Base-by-base conservation (phyloP, 2,329 filamentous ascomycete species). In the Colletotrichum limetticola region DNA sequence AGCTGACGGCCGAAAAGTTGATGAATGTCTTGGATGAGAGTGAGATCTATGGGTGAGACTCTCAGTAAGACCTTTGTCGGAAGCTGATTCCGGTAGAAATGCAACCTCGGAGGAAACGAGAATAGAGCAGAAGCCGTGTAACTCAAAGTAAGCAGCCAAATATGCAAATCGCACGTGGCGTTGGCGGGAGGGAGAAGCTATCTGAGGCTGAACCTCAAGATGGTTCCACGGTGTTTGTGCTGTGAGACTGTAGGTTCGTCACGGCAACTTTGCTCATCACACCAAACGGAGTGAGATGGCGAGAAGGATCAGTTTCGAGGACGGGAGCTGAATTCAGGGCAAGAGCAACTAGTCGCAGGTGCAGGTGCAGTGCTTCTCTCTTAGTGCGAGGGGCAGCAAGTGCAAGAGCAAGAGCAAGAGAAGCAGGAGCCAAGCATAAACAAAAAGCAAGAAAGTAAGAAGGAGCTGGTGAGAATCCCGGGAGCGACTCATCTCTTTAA, bases 401-500 rank as follows among this genome's bases (percentile, higher is more conserved):
- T 26, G 66, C 66, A 59, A 56, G 24, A 7, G 60, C 42, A 35
- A 46, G 60, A 57, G 60, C 61, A 66, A 60, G 62, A 42, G 53
- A 35, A 46, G 8, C 28, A 53, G 5, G 42, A 52, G 53, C 28
- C 28, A 42, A 59, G 67, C 49, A 46, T 68, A n/a, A 53, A 35
- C 53, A 26, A 56, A 19, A 46, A 9, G 32, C n/a, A 37, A 28
- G 8, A 61, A 32, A 42, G 7, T 8, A n/a, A 19, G 6, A 32
- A 24, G 35, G 14, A 24, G 26, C 4, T 24, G 19, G 59, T 2
- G 35, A 49, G 32, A n/a, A 3, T 28, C 22, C 3, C 22, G 65
- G 52, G 58, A 60, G 37, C 30, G 42, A 49, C 58, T 46, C 19
- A 24, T 35, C 69, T 68, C 53, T 68, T 72, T 72, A 72, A 63